A percentile compares a stretch with the other conserved stretches of the same genome.
Conservation (phyloP, 768 basidiomycete species). For the Leucocoprinus birnbaumii region DNA sequence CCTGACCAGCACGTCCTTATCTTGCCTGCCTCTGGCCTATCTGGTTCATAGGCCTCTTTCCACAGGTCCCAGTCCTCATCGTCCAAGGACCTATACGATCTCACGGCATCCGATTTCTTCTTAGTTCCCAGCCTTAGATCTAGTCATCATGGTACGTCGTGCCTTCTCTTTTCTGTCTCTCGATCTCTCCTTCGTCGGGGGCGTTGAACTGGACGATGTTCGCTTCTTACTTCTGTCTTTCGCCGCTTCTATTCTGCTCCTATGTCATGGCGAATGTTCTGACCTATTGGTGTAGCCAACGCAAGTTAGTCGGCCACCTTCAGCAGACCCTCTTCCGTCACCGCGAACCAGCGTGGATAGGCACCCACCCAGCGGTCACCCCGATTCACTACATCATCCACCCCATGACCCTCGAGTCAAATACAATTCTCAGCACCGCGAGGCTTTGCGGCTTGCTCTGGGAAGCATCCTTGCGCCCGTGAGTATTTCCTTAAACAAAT, state of each 20-base stretch:
- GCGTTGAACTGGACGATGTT: background rate
- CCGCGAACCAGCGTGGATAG: conserved; percentile 22
- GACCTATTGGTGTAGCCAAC: conserved; percentile 21
- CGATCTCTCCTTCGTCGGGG: background rate
- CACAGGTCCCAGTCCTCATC: background rate
- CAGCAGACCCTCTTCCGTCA: conserved; percentile 18
- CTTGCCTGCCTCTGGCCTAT: background rate
- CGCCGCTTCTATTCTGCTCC: background rate
- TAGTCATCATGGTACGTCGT: conserved; percentile 4
- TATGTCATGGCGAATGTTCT: background rate
- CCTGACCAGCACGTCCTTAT: conserved; percentile 10
- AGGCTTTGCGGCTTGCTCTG: conserved; percentile 52
- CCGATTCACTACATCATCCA: conserved; percentile 25
- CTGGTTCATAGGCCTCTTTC: background rate
- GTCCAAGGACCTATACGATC: background rate
- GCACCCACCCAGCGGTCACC: conserved; percentile 16
- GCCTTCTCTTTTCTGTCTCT: conserved; percentile 13
- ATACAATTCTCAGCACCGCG: conserved; percentile 35
- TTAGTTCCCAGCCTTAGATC: background rate
- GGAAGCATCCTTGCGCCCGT: conserved; percentile 63
- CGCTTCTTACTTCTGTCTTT: background rate
- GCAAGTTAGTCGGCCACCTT: conserved; percentile 29
- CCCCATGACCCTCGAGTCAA: conserved; percentile 9
- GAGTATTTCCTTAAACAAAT: conserved; percentile 23
- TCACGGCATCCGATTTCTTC: background rate